Evolutionary conservation across 768 basidiomycete species (phyloP).

Genomic region (Exsudoporus frostii): DNA sequence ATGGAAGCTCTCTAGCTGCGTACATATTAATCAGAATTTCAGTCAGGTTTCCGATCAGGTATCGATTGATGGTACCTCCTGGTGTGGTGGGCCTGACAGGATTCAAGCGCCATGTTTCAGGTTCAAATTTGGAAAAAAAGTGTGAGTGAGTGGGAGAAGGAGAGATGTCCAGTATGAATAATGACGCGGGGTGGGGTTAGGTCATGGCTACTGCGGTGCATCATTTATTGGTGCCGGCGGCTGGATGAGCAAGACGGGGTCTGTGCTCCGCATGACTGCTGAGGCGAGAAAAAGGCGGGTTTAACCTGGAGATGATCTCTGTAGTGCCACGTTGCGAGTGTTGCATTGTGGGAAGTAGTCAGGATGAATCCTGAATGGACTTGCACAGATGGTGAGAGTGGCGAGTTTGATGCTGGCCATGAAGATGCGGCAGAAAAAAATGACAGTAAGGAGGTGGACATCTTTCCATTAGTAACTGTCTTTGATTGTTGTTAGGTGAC

Average conservation of each 20-base stretch:
- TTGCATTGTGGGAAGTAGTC: background rate
- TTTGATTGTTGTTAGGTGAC: too few relatives aligned
- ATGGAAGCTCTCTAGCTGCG: background rate
- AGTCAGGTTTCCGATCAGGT: background rate
- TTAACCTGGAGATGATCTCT: background rate
- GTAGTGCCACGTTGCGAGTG: background rate
- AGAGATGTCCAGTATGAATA: too few relatives aligned
- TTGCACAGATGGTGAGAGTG: conserved; percentile 66
- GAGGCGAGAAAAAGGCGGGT: background rate
- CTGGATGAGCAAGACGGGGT: background rate
- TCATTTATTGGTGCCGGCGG: background rate
- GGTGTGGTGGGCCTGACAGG: background rate
- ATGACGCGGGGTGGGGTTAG: background rate
- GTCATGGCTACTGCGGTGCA: background rate
- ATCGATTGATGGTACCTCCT: background rate
- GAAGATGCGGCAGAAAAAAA: too few relatives aligned
- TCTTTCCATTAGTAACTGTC: too few relatives aligned
- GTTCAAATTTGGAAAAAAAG: background rate
- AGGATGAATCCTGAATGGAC: conserved; percentile 18
- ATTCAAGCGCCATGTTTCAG: background rate
- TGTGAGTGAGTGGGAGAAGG: background rate
- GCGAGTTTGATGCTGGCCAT: conserved; percentile 76
- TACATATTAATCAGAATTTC: background rate
- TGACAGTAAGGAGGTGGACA: background rate
- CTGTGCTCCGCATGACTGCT: background rate